A percentile compares a stretch with the other conserved stretches of the same genome.
phyloP scores from a whole-genome alignment of 2,329 filamentous ascomycete genomes.

The Nigrospora oryzae region DNA sequence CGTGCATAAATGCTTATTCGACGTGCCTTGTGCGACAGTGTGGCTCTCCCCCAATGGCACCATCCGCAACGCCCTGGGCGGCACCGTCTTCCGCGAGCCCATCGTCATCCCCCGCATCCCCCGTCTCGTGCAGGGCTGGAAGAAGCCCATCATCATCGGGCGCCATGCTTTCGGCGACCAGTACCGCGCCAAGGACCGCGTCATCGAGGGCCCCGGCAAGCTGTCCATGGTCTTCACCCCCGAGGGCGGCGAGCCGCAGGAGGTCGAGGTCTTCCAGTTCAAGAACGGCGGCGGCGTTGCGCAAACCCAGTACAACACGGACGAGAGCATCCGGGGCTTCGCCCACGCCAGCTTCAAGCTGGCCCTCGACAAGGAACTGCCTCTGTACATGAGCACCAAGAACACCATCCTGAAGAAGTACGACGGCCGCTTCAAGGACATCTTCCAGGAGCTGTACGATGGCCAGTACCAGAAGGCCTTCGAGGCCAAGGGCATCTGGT shows the following conservation, averaged over 20 bases:
- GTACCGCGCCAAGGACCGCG: conserved; percentile 91
- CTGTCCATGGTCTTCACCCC: conserved; percentile 95
- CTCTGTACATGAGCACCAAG: conserved; percentile 99
- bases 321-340: conserved; percentile 90
- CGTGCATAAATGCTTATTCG: background rate
- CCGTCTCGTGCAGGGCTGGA: conserved; percentile 91
- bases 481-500: conserved; percentile 91
- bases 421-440: conserved; percentile 97
- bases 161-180: conserved; percentile 98
- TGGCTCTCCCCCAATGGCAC: conserved; percentile 98
- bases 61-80: conserved; percentile 67
- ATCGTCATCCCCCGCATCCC: conserved; percentile 94
- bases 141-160: conserved; percentile 98
- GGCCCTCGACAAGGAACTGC: conserved; percentile 75
- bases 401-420: conserved; percentile 99
- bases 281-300: conserved; percentile 78
- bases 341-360: conserved; percentile 97
- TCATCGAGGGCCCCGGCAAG: conserved; percentile 75
- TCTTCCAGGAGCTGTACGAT: conserved; percentile 97
- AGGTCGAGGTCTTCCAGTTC: conserved; percentile 87
- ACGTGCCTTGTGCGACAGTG: conserved; percentile 44
- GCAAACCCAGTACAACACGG: conserved; percentile 97
- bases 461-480: conserved; percentile 79
- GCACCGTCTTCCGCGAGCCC: conserved; percentile 97
- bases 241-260: conserved; percentile 69